Base-by-base conservation (phyloP, 768 basidiomycete species). In the Russula foetens region DNA sequence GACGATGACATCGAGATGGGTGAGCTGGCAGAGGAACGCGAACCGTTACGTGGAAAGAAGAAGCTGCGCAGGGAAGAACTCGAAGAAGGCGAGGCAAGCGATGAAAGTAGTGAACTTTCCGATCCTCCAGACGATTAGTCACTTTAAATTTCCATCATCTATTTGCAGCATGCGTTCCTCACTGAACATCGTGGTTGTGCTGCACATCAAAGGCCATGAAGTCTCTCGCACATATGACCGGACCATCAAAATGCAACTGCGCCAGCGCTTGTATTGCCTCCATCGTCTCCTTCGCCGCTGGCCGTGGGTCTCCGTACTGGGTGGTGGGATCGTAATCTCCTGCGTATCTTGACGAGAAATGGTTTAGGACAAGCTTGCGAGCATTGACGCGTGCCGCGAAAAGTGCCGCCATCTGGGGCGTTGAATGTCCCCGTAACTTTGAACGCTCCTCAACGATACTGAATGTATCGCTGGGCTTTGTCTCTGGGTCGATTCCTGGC, bases 1-100 rank as follows among this genome's bases (percentile, higher is more conserved):
- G 73, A 72, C 29, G 81, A 88, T 64, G 90, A 92, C 63, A 91
- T 92, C 63, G 90, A 92, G 72, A 92, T 92, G 90, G 90, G 90
- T n/a, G 90, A 92, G 69, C 81, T 92, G 3, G 85, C 88, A 62
- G 90, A 92, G 68, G 81, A 82, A 55, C 81, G 82, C 3, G 82
- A 77, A 62, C 79, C 73, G 55, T 64, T 66, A 38, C 76, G 82
- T 52, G 57, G 45, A 59, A 84, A 82, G 71, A 83, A 76, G 71
- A 85, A 81, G 63, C 56, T 69, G 24, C 60, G 68, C 43, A 75
- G 81, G 55, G 89, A 92, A 67, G 90, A 92, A 52, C 72, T 90
- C 63, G 90, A 92, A 69, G 90, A 92, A 73, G 90, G 90, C 26
- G 90, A 92, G 71, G 89, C 90, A 38, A 90, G 86, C 59, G 89